Base-by-base conservation (phyloP, 2,329 filamentous ascomycete species). In the Ampelomyces quisqualis region DNA sequence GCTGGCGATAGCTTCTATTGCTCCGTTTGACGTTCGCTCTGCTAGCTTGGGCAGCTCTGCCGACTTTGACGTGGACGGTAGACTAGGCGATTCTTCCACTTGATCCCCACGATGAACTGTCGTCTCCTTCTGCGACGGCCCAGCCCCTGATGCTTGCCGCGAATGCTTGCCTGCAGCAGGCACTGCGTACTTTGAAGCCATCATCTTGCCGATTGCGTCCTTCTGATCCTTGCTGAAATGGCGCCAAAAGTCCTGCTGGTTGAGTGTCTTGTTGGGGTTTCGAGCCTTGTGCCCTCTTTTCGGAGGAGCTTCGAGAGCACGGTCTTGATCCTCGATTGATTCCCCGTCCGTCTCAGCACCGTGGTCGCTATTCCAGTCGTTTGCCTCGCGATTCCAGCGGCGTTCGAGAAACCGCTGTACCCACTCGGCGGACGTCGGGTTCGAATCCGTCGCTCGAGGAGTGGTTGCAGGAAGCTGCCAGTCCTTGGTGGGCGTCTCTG, bases 401-500 rank as follows among this genome's bases (percentile, higher is more conserved):
- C 80, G 79, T n/a, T 84, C 79, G n/a, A 88, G 83, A 61, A 90
- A 88, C 47, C 88, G 85, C 46, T 86, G 85, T 53, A 93, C 89
- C 88, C 88, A 91, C 73, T 90, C 86, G 67, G 90, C 85, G 38
- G 90, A 78, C 74, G 62, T 82, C 72, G 60, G 81, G 19, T 53
- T 57, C 32, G 47, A 47, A 15, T 52, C 54, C 19, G 49, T 50
- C 10, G 58, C 54, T 14, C 57, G 61, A 21, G 63, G 58, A 5
- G 61, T 64, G 20, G 46, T 42, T 21, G 51, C 54, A 5, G 58
- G 49, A 17, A 42, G 35, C 17, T 53, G 53, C 4, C 48, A 35
- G 21, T 52, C 39, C 42, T 49, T 45, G 3, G 58, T 62, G 15
- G 63, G 60, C 10, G 64, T 63, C 17, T 58, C 51, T 29, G 58